Percentiles rank a stretch among this genome's conserved stretches.
phyloP scores from a whole-genome alignment of 768 basidiomycete species.

The Lactarius quietus region DNA sequence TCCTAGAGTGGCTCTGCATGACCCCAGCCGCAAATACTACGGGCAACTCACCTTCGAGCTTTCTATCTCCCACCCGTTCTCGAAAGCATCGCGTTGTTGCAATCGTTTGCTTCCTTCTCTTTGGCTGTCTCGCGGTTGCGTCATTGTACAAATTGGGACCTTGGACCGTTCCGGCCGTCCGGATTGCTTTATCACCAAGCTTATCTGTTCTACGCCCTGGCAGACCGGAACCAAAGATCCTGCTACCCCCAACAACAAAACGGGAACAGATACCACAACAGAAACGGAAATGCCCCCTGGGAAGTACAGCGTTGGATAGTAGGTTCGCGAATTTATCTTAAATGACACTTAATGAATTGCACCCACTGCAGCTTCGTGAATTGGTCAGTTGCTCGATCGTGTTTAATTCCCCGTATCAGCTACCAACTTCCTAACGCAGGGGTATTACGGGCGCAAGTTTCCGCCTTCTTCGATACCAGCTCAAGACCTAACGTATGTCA shows the following conservation, averaged over 20 bases:
- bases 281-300: slow-evolving; percentile 35
- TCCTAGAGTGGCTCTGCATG: neutral
- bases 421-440: slow-evolving; percentile 42
- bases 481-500: slow-evolving; percentile 76
- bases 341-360: slow-evolving; percentile 17
- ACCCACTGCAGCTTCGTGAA: slow-evolving; percentile 60
- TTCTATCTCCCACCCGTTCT: neutral
- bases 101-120: slow-evolving; percentile 4
- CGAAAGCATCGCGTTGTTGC: slow-evolving; percentile 13
- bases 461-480: slow-evolving; percentile 81
- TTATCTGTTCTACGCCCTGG: slow-evolving; percentile 6
- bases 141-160: slow-evolving; percentile 21
- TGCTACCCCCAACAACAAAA: slow-evolving; percentile 11
- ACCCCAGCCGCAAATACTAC: slow-evolving; percentile 5
- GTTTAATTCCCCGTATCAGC: slow-evolving; percentile 6
- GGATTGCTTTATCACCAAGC: neutral
- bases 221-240: slow-evolving; percentile 1
- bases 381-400: slow-evolving; percentile 44
- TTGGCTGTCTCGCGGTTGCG: slow-evolving; percentile 16
- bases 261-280: slow-evolving; percentile 26
- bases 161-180: slow-evolving; percentile 18
- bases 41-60: neutral
- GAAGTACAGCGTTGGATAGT: slow-evolving; percentile 83
- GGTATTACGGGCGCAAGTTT: slow-evolving; percentile 95
- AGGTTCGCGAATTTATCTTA: slow-evolving; percentile 34